A percentile compares a stretch with the other conserved stretches of the same genome.
Conservation (phyloP, 2,329 filamentous ascomycete species). For the Fusarium armeniacum region DNA sequence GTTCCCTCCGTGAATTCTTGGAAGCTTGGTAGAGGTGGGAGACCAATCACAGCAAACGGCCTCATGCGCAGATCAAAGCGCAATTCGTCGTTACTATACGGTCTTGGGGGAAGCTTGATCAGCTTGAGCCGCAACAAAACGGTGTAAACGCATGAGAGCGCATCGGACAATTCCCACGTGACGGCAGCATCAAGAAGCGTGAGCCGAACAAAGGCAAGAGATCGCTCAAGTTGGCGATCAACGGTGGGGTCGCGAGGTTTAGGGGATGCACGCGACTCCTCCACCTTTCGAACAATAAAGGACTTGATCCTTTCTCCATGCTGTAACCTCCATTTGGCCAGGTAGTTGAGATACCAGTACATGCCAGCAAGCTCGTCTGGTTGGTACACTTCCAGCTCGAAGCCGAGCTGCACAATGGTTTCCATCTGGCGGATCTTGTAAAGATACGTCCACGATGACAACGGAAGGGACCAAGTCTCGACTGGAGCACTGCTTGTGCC, state of each 20-base stretch:
- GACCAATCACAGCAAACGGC: slow-evolving; percentile 77
- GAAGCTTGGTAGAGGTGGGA: slow-evolving; percentile 76
- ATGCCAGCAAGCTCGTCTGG: slow-evolving; percentile 86
- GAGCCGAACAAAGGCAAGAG: slow-evolving; percentile 69
- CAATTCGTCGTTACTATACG: slow-evolving; percentile 76
- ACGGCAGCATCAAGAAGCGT: slow-evolving; percentile 75
- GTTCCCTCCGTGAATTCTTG: slow-evolving; percentile 69
- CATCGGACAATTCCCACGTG: slow-evolving; percentile 69
- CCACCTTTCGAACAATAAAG: slow-evolving; percentile 66
- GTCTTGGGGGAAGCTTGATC: slow-evolving; percentile 65
- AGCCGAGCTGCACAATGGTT: slow-evolving; percentile 89
- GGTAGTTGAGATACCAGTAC: slow-evolving; percentile 89
- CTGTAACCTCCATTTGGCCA: slow-evolving; percentile 75
- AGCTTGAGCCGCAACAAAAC: slow-evolving; percentile 71
- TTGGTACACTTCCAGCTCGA: slow-evolving; percentile 92
- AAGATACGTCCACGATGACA: slow-evolving; percentile 90
- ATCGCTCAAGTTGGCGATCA: slow-evolving; percentile 62
- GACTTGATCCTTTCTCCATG: slow-evolving; percentile 81
- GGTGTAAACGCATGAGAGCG: slow-evolving; percentile 74
- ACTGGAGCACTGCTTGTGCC: slow-evolving; percentile 55
- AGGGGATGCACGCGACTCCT: slow-evolving; percentile 46
- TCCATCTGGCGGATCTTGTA: slow-evolving; percentile 93
- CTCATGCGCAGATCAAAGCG: slow-evolving; percentile 90
- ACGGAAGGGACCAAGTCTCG: slow-evolving; percentile 75
- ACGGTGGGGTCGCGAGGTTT: slow-evolving; percentile 46